Base-by-base conservation (phyloP, 495 filamentous ascomycete genomes). In the Neohortaea acidophila region DNA sequence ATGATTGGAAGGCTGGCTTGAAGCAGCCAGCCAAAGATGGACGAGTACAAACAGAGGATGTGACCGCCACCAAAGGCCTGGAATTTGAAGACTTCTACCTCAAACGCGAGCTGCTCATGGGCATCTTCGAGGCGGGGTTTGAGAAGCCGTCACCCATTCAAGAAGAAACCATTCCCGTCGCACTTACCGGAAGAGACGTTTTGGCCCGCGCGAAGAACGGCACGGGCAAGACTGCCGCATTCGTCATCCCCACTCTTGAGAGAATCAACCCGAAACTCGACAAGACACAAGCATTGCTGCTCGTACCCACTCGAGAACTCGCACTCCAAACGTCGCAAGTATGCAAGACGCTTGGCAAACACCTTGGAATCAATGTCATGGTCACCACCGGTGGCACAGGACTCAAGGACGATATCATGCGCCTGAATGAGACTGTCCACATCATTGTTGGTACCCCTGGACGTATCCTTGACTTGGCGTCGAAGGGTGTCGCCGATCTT, bases 241-340 rank as follows among this genome's bases (percentile, higher is more conserved):
- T 94, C 50, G 79, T 96, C 43, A 96, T 99, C 47, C 89, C 89
- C 17, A 84, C 89, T 7, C 72, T 99, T 8, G 79, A 96, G 61
- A 77, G 81, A 49, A 86, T 99, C 61, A 94, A 96, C 58, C 80
- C 91, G 6, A 94, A 93, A 55, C 83, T 77, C 60, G 77, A 77
- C 47, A 94, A 94, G 63, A 89, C 83, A 28, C 89, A 99, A 60
- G 84, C 84, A 41, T 69, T 99, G 39, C 92, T 99, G 45, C 72
- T 99, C 21, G 89, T 99, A 27, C 89, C 89, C 14, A 99, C 89
- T 27, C 64, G 89, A 74, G 89, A 99, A 62, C 68, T 99, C 43
- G 91, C 91, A n/a, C 74, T 99, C 52, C 89, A 99, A 59, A 96
- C 89, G 43, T 96, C 89, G 25, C 91, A 96, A 55, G 89, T 99